Percentiles rank a stretch among this genome's conserved stretches.
phyloP scores from a whole-genome alignment of 1,284 basidiomycete genomes.

The Farysia itapuensis region DNA sequence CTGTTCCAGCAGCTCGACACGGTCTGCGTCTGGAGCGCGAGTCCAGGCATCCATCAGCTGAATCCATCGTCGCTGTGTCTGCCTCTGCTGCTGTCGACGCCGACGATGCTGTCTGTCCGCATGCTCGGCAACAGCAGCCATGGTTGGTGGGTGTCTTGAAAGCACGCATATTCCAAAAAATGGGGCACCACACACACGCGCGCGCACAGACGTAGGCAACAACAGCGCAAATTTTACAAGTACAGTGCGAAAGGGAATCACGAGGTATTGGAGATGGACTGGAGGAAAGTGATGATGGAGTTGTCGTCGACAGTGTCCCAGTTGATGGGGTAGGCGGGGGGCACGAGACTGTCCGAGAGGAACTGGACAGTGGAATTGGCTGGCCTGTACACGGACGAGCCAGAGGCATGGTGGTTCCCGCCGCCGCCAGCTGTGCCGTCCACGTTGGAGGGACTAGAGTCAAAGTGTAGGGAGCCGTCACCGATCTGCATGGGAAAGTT shows the following conservation, averaged over 20 bases:
- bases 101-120: no score
- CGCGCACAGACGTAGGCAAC: no score
- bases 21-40: background rate
- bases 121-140: no score
- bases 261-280: slow-evolving; percentile 23
- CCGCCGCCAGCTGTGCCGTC: slow-evolving; percentile 7
- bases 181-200: no score
- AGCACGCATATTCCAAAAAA: no score
- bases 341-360: slow-evolving; percentile 28
- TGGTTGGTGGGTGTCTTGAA: no score
- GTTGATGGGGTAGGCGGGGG: slow-evolving; percentile 34
- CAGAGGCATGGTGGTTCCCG: background rate
- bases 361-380: slow-evolving; percentile 11
- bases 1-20: slow-evolving; percentile 16
- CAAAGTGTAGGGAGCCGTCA: no score
- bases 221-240: background rate
- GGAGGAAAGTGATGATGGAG: slow-evolving; percentile 37
- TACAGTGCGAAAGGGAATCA: background rate
- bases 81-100: slow-evolving; percentile 1
- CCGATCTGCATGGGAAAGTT: no score
- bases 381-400: no score
- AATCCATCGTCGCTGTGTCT: slow-evolving; percentile 11
- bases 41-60: slow-evolving; percentile 26
- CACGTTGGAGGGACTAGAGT: slow-evolving; percentile 6
- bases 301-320: slow-evolving; percentile 41